Conservation (phyloP, 208 protist genomes). For the Strigomonas galati region DNA sequence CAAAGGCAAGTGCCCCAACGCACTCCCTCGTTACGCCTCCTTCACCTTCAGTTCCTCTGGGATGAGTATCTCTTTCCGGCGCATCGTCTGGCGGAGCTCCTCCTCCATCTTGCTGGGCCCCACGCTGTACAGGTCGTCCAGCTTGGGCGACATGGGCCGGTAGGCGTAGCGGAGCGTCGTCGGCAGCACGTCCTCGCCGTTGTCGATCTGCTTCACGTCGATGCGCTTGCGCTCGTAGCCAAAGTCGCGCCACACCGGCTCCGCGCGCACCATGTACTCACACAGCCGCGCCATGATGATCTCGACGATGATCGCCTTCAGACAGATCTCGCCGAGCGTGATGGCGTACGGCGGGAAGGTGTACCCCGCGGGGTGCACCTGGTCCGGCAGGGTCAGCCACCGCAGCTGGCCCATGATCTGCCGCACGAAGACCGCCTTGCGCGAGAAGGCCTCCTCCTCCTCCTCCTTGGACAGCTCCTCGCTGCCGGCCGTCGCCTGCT, state of each 20-base stretch:
- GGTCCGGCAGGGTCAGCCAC: conserved; percentile 71
- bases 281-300: conserved; percentile 74
- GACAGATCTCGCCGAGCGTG: conserved; percentile 70
- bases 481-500: conserved; percentile 17
- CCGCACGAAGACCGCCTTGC: conserved; percentile 85
- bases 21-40: neutral
- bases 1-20: too few relatives aligned
- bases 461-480: conserved; percentile 18
- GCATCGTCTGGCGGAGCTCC: conserved; percentile 18
- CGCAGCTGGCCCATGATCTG: conserved; percentile 86
- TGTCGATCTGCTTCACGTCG: conserved; percentile 29
- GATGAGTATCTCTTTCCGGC: conserved; percentile 18
- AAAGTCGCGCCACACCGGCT: conserved; percentile 82
- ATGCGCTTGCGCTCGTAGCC: conserved; percentile 75
- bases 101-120: conserved; percentile 17
- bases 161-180: conserved; percentile 58
- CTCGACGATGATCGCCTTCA: conserved; percentile 80
- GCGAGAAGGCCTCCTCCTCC: conserved; percentile 84
- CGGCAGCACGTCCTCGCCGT: conserved; percentile 54
- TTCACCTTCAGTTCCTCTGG: neutral
- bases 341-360: conserved; percentile 78
- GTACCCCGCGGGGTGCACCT: conserved; percentile 75
- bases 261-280: conserved; percentile 90
- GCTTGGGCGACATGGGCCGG: conserved; percentile 49
- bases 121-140: conserved; percentile 62